These are phyloP conservation scores for Podospora pseudoanserina DNA, from an alignment of 495 filamentous ascomycete species.

Conservation along the genomic window DNA sequence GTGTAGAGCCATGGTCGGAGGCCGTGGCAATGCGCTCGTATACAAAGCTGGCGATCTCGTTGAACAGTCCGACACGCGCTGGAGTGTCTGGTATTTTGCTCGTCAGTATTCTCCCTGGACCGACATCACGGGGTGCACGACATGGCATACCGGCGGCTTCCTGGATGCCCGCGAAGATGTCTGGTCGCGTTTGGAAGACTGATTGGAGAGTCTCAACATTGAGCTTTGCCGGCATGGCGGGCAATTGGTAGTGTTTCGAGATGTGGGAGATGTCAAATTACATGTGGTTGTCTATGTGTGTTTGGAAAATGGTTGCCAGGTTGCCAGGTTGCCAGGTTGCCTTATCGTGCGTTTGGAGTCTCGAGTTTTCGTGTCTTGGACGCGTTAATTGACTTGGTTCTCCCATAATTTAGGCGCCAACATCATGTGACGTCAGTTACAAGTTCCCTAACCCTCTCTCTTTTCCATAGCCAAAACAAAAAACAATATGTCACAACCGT, in stretches of 20 bases:
- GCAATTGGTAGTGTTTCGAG: background rate
- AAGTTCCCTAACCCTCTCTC: background rate
- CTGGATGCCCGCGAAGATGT: conserved; percentile 43
- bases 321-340: background rate
- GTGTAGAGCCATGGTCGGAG: conserved; percentile 21
- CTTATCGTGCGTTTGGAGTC: background rate
- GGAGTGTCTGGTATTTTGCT: conserved; percentile 38
- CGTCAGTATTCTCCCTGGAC: background rate
- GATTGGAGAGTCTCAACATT: conserved; percentile 39
- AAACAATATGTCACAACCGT: background rate
- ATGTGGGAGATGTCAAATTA: background rate
- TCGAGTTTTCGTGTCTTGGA: background rate
- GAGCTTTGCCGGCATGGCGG: conserved; percentile 41
- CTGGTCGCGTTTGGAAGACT: conserved; percentile 45
- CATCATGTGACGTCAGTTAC: conserved; percentile 9
- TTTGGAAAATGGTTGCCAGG: background rate
- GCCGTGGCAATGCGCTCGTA: conserved; percentile 36
- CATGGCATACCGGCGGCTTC: conserved; percentile 42
- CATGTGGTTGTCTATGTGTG: background rate
- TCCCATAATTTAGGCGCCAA: background rate
- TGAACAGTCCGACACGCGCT: conserved; percentile 47
- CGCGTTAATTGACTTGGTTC: conserved; percentile 2
- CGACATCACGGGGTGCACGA: too few relatives aligned
- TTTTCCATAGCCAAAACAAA: background rate
- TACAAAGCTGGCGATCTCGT: conserved; percentile 50